Evolutionary conservation across 23 red algal genomes (phyloP), one percentile per base, ranked within the genome.

Genomic region (Agarophyton chilense): DNA sequence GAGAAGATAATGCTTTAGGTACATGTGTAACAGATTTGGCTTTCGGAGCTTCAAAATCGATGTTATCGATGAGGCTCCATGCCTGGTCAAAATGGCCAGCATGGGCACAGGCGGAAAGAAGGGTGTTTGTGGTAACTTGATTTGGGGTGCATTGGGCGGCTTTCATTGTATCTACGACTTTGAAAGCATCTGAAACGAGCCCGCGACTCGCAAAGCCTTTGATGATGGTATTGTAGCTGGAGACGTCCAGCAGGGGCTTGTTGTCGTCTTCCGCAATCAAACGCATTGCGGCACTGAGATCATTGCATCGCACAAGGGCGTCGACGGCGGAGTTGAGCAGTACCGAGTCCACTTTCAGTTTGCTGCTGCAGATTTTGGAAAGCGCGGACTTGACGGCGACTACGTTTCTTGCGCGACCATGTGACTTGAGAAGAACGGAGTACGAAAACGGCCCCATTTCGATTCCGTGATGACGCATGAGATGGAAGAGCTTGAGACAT

Each of bases 151-250:
- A 53, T 6, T 45, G 73, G 4, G 36, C 28, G 8, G 76, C 61
- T 6, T 52, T 41, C 70, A 83, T 83, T 43, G 22, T 46, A 17
- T 53, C 5, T 29, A 83, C 13, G 21, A 83, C 60, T 2, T 46
- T n/a, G 51, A 83, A 82, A 28, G 89, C 89, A 22, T 71, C 33
- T 50, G 47, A 24, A 7, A 72, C 36, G 13, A 32, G 68, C n/a
- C 77, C 89, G 21, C 68, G 57, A 44, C 62, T 24, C 24, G 53
- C 77, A 40, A 92, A 44, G 43, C 89, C 89, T 45, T 92, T 83
- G 34, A 92, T 92, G n/a, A 92, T 62, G 8, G 77, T 83, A 50
- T 92, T 92, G 61, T 62, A 92, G 31, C 73, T 88, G 21, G 40
- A 14, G 2, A 76, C 72, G 21, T 88, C 84, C 26, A 88, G 49